Conservation (phyloP, 257 asterid species). For the Jaltomata sinuosa region DNA sequence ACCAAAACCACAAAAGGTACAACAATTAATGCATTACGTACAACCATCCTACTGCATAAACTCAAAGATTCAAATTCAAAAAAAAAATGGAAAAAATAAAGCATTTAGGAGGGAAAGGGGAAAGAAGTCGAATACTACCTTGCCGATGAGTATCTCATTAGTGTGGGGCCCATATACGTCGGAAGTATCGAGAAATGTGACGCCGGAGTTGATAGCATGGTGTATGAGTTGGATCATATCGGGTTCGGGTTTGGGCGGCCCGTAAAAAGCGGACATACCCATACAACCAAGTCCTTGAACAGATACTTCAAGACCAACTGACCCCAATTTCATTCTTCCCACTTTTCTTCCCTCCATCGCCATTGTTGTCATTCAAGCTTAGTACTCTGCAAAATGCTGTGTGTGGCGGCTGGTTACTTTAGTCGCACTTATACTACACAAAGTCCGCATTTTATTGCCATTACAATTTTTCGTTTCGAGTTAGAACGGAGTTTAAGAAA, state of each 20-base stretch:
- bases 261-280: conserved; percentile 35
- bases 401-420: too few relatives aligned
- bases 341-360: not conserved
- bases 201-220: conserved; percentile 25
- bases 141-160: conserved; percentile 31
- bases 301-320: conserved; percentile 30
- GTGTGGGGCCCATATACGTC: conserved; percentile 32
- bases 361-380: too few relatives aligned
- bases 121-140: conserved; percentile 7
- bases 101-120: too few relatives aligned
- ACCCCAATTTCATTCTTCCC: conserved; percentile 25
- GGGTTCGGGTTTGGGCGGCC: conserved; percentile 35
- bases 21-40: not conserved
- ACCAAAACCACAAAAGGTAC: not conserved
- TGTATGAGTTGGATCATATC: conserved; percentile 38
- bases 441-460: too few relatives aligned
- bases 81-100: too few relatives aligned
- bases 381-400: too few relatives aligned
- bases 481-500: too few relatives aligned
- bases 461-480: too few relatives aligned
- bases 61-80: too few relatives aligned
- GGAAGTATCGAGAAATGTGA: conserved; percentile 32
- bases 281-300: conserved; percentile 36
- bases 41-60: not conserved
- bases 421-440: too few relatives aligned